Percentiles rank a stretch among this genome's conserved stretches.
phyloP scores from a whole-genome alignment of 768 basidiomycete species.

The Panaeolus cyanescens region DNA sequence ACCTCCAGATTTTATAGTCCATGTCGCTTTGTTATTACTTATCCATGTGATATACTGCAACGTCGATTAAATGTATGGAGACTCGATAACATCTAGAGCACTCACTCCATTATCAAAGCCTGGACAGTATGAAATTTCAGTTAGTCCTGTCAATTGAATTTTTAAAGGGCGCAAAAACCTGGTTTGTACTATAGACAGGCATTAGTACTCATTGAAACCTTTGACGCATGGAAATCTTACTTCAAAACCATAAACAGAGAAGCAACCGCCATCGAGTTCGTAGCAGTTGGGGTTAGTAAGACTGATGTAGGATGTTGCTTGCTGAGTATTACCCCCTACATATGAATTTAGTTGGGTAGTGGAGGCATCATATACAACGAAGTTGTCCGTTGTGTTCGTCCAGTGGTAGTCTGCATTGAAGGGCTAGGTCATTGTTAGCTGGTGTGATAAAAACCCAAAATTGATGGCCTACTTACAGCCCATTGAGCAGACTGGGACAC shows the following conservation, averaged over 20 bases:
- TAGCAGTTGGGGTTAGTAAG: conserved; percentile 73
- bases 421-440: conserved; percentile 44
- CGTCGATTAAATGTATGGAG: not conserved
- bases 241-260: conserved; percentile 81
- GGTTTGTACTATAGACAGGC: conserved; percentile 37
- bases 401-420: conserved; percentile 75
- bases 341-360: conserved; percentile 62
- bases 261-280: conserved; percentile 57
- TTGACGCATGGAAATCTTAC: conserved; percentile 26
- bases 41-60: conserved; percentile 86
- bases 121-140: not conserved
- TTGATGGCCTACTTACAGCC: conserved; percentile 52
- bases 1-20: conserved; percentile 75
- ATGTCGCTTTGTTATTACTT: conserved; percentile 61
- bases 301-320: conserved; percentile 77
- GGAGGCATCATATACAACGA: conserved; percentile 57
- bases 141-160: too few species aligned
- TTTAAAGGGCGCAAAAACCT: too few species aligned
- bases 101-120: conserved; percentile 71
- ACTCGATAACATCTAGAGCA: conserved; percentile 5
- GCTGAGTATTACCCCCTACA: conserved; percentile 70
- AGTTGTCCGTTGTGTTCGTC: conserved; percentile 61
- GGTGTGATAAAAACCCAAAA: not conserved
- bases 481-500: conserved; percentile 89
- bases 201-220: not conserved